phyloP scores from a whole-genome alignment of 352 stramenopile species.

The Pythium folliculosum region DNA sequence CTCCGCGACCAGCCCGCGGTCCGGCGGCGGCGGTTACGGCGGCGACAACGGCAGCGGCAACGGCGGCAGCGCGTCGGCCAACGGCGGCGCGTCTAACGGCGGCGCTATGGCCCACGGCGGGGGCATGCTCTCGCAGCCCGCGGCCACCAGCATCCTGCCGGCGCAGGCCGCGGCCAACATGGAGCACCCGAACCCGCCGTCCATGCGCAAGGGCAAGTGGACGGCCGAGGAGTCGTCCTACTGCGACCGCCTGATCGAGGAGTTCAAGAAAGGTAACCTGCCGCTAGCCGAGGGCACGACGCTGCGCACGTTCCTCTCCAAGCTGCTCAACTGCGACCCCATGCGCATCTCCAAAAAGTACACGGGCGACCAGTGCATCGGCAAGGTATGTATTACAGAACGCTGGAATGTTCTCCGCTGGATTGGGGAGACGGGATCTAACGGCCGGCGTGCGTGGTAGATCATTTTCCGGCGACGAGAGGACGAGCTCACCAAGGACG shows the following conservation, averaged over 20 bases:
- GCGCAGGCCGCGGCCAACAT: constrained; percentile 32
- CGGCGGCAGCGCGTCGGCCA: background rate
- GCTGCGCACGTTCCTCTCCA: constrained; percentile 96
- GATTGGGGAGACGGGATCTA: background rate
- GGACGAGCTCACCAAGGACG: constrained; percentile 75
- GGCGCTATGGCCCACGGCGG: constrained; percentile 9
- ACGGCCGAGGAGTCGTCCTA: constrained; percentile 97
- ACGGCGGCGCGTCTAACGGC: constrained; percentile 10
- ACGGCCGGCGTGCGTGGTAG: constrained; percentile 21
- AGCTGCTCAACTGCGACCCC: constrained; percentile 98
- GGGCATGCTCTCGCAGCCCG: constrained; percentile 25
- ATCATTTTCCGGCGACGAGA: constrained; percentile 75
- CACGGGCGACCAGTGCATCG: constrained; percentile 97
- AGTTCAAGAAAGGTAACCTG: constrained; percentile 97
- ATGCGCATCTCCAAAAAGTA: constrained; percentile 99
- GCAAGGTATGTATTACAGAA: constrained; percentile 82
- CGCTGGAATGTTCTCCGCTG: background rate
- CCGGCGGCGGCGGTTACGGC: background rate
- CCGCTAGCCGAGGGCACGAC: constrained; percentile 97
- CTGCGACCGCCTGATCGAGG: constrained; percentile 95
- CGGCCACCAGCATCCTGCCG: constrained; percentile 30
- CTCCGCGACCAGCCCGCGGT: background rate
- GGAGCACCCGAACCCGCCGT: constrained; percentile 33
- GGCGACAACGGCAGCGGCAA: background rate
- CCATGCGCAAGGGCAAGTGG: constrained; percentile 96